Evolutionary conservation across 1,284 basidiomycete species (phyloP), one percentile per base, ranked within the genome.

Genomic region (Schizophyllum commune): DNA sequence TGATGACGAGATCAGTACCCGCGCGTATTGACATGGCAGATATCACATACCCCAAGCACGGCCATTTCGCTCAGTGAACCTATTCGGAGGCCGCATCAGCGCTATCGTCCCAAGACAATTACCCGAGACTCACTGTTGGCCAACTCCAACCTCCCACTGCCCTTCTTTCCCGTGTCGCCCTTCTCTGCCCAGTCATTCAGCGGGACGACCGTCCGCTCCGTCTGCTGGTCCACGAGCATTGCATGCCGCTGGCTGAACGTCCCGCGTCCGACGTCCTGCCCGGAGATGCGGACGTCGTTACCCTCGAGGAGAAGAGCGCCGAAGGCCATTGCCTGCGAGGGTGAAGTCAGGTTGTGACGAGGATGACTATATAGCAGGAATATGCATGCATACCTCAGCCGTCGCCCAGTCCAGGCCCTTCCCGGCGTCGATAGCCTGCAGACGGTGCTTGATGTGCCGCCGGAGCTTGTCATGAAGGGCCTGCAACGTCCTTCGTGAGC

Each of bases 171-270:
- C 17, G 72, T 0, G 83, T 80, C 27, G 5, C 27, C 5, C 27
- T 5, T 27, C n/a, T 79, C 75, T 34, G 88, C 69, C 15, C 77
- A 77, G 55, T 85, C 80, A 68, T 95, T 94, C 61, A 95, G 74
- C 0, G 92, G 93, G 2, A 94, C 88, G 51, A 85, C 72, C 17
- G 92, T 88, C 2, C 79, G 77, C 70, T 95, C 93, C 0, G 85
- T 88, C 68, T 83, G 81, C 72, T 96, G 94, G 69, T 96, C 86
- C 1, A 95, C 91, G 21, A 95, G 76, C 91, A 95, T 94, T 0
- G 92, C 93, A 73, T 96, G 94, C 27, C 93, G 80, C 65, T 96
- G 92, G 65, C 91, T 93, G 73, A 96, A 96, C 2, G 92, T 96
- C 1, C 93, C 93, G 51, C 93, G 74, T 0, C 93, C 94, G 0